Percentiles rank a stretch among this genome's conserved stretches.
These are phyloP conservation scores for Ophiostoma angusticollis DNA, from an alignment of 2,329 filamentous ascomycete genomes.

Conservation along the genomic window DNA sequence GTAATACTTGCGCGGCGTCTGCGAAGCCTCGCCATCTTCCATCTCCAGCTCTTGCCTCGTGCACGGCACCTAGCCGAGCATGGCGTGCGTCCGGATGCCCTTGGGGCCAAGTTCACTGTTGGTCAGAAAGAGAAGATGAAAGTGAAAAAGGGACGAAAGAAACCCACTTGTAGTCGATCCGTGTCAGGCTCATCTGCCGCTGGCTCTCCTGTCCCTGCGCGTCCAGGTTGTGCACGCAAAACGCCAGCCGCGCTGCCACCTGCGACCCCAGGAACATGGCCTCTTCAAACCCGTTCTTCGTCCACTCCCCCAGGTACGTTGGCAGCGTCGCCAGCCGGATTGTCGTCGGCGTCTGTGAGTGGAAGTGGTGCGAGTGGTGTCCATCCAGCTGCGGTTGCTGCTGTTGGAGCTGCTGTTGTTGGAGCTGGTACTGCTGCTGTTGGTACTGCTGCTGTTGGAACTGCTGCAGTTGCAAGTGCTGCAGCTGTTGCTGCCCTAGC, in stretches of 20 bases:
- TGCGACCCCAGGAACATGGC: conserved; percentile 77
- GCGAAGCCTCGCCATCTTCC: no score
- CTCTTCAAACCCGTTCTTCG: conserved; percentile 68
- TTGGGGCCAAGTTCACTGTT: conserved; percentile 41
- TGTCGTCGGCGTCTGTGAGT: conserved; percentile 63
- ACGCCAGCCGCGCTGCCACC: conserved; percentile 57
- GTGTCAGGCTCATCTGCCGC: conserved; percentile 41
- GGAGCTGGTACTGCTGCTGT: no score
- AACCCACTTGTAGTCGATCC: conserved; percentile 51
- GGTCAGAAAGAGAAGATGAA: background rate
- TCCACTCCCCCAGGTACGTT: conserved; percentile 85
- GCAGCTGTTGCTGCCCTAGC: conserved; percentile 23
- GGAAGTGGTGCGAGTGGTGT: conserved; percentile 40
- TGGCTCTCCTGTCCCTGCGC: conserved; percentile 37
- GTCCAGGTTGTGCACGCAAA: conserved; percentile 46
- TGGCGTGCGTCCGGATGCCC: conserved; percentile 39
- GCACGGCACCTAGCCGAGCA: conserved; percentile 29
- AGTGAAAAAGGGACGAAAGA: background rate
- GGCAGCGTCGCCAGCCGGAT: conserved; percentile 70
- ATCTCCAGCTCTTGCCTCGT: no score
- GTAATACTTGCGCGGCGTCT: no score
- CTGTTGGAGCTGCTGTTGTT: no score
- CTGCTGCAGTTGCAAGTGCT: no score
- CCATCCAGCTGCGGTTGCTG: no score
- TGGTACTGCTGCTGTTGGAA: no score